phyloP scores from a whole-genome alignment of 1,284 basidiomycete species.

The Fistulinella cinereoalba region DNA sequence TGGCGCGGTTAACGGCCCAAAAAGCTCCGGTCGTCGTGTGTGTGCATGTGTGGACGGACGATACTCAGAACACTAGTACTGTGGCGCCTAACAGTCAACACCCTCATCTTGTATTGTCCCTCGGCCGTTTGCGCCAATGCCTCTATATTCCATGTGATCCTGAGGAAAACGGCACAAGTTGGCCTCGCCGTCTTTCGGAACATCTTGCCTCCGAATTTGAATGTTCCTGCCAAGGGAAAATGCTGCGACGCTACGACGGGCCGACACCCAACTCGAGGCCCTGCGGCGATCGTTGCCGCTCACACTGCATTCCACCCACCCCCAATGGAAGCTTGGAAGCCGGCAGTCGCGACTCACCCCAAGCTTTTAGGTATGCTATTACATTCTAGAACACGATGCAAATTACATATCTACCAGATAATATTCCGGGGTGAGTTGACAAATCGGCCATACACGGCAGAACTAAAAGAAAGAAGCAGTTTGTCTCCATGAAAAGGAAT shows the following conservation, averaged over 20 bases:
- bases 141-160: no score
- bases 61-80: no score
- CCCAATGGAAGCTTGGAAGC: no score
- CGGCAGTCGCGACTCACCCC: no score
- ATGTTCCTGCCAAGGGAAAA: not conserved
- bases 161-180: no score
- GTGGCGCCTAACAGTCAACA: no score
- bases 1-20: no score
- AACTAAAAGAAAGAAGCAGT: conserved; percentile 12
- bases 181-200: no score
- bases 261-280: not conserved
- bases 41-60: not conserved
- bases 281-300: not conserved
- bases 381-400: conserved; percentile 19
- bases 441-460: conserved; percentile 29
- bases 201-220: not conserved
- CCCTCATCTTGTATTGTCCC: no score
- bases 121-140: no score
- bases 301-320: not conserved
- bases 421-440: conserved; percentile 10
- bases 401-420: conserved; percentile 33
- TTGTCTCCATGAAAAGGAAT: conserved; percentile 6
- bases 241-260: not conserved
- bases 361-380: conserved; percentile 5
- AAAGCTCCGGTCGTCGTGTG: not conserved